Percentiles rank a stretch among this genome's conserved stretches.
Conservation (phyloP, 176 grass and related monocot genomes). For the Oryza meridionalis region DNA sequence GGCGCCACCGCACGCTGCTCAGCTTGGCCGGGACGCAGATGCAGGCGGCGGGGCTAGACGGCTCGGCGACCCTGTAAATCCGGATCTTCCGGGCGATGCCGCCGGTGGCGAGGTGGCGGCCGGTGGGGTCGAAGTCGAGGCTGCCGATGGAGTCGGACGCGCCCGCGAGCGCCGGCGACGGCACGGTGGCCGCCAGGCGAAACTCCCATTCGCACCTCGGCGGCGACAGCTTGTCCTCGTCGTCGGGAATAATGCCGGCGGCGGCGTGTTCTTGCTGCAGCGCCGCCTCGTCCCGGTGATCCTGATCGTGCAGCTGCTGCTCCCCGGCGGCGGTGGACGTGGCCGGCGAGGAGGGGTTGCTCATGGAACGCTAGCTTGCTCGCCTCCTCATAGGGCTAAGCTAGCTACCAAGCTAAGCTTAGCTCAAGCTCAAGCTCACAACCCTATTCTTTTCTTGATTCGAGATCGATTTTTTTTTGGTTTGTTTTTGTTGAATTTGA, state of each 20-base stretch:
- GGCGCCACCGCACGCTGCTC: conserved; percentile 87
- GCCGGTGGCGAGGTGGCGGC: conserved; percentile 76
- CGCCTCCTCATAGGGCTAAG: background rate
- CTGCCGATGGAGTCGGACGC: conserved; percentile 70
- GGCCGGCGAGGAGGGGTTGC: conserved; percentile 32
- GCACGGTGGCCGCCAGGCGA: conserved; percentile 59
- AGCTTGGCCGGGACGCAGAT: conserved; percentile 96
- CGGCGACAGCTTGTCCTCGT: conserved; percentile 42
- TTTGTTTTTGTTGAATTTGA: background rate
- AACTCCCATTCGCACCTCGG: conserved; percentile 72
- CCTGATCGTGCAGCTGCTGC: background rate
- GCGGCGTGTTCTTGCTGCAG: background rate
- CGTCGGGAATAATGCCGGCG: background rate
- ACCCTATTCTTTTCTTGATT: background rate
- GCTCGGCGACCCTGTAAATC: conserved; percentile 49
- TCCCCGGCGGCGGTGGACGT: background rate
- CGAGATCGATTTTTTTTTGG: background rate
- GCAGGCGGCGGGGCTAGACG: conserved; percentile 39
- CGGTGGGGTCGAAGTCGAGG: conserved; percentile 73
- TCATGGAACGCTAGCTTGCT: conserved; percentile 38
- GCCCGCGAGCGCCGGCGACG: conserved; percentile 54
- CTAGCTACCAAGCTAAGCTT: conserved; percentile 3
- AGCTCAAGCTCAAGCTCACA: background rate
- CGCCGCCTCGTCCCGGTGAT: background rate
- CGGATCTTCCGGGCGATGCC: conserved; percentile 91